Evolutionary conservation across 345 rosid genomes (phyloP), one percentile per base, ranked within the genome.

Genomic region (Salix exigua): DNA sequence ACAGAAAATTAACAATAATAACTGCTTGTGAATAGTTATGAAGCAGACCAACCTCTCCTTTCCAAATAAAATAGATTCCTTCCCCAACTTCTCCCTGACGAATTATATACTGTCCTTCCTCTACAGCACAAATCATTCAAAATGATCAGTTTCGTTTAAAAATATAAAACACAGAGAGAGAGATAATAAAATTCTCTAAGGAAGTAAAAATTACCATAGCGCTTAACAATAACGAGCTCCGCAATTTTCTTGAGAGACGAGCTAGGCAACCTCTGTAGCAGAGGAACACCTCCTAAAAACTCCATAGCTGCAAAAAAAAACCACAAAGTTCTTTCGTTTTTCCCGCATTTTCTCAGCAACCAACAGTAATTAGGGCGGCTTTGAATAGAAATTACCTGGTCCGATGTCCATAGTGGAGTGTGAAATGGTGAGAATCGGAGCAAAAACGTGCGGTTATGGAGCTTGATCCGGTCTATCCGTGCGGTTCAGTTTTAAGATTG

Each of bases 1-100:
- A 16, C 3, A 40, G 26, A n/a, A 6, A 58, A 17, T 70, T 58
- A 16, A 70, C 35, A 60, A 58, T 42, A 13, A 40, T 42, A 51
- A 70, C 30, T 9, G 74, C 6, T 38, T 38, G 23, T 48, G 50
- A 78, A 44, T 73, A 68, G 37, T 35, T 33, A 7, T n/a, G 7
- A 25, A 23, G 18, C 65, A 76, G 74, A 79, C 83, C 78, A 75
- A 93, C 99, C 96, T 92, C 94, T 80, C 99, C 99, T 68, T 88
- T 88, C 86, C 94, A 96, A 21, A 96, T 85, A 69, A 96, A 90
- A 83, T 89, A 93, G 70, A 91, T 76, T 72, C 99, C 99, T 79
- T 93, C 91, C 72, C 91, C 93, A 74, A 78, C 67, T 78, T 92
- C 94, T 37, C 91, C 98, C 80, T 85, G 92, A 2, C 87, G 91